Evolutionary conservation across 2,329 filamentous ascomycete genomes (phyloP).

Genomic region (Botryotinia globosa): DNA sequence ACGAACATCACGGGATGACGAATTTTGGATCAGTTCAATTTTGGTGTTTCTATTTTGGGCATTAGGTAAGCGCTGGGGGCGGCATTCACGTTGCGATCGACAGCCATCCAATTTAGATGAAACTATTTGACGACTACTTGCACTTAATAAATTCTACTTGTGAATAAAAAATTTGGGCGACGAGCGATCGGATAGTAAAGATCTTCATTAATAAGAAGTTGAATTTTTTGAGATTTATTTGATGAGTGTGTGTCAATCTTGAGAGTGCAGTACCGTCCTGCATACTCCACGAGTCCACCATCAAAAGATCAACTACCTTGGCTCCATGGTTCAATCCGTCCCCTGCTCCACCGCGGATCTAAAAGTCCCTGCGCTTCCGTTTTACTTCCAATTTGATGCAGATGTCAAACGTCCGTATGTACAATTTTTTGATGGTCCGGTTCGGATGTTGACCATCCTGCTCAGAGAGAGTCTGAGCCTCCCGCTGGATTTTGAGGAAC

Average conservation of each 20-base stretch:
- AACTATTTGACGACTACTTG: background rate
- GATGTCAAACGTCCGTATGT: constrained; percentile 12
- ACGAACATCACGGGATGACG: constrained; percentile 15
- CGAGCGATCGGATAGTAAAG: background rate
- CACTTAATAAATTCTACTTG: background rate
- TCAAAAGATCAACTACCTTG: background rate
- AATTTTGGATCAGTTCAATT: background rate
- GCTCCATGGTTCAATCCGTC: background rate
- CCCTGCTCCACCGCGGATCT: background rate
- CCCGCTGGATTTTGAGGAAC: background rate
- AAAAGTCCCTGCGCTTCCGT: constrained; percentile 1
- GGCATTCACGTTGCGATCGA: constrained; percentile 1
- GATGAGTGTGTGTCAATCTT: background rate
- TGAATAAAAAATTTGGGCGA: background rate
- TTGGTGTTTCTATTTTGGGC: background rate
- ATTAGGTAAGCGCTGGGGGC: background rate
- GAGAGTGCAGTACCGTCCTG: background rate
- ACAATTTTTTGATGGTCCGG: background rate
- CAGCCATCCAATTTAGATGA: constrained; percentile 8
- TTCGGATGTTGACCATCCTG: background rate
- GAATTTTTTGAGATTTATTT: background rate
- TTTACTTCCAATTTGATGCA: constrained; percentile 10
- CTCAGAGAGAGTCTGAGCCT: background rate
- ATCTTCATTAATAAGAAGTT: background rate
- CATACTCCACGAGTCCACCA: background rate